These are phyloP conservation scores for Globisporangium yorkense DNA, from an alignment of 352 stramenopile genomes.

Conservation along the genomic window DNA sequence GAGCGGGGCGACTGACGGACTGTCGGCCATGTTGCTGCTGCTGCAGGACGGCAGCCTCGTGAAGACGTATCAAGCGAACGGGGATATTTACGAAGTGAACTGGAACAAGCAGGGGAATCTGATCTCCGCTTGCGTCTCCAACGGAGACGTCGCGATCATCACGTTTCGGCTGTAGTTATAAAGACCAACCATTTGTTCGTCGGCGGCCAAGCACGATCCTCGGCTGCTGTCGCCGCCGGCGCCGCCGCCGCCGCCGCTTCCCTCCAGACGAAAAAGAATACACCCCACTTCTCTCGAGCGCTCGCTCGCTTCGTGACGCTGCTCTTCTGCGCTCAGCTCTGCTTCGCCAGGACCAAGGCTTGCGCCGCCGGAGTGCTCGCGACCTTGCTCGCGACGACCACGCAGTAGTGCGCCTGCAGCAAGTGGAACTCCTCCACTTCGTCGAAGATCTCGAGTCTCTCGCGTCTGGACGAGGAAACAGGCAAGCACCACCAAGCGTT, in stretches of 20 bases:
- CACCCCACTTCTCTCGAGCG: neutral
- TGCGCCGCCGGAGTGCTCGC: conserved; percentile 20
- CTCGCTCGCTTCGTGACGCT: neutral
- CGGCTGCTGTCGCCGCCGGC: neutral
- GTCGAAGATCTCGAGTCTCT: conserved; percentile 90
- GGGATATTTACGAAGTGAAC: conserved; percentile 99
- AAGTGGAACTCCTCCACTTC: conserved; percentile 91
- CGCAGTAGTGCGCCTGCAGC: conserved; percentile 88
- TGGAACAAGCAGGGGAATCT: conserved; percentile 92
- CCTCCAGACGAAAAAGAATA: conserved; percentile 2
- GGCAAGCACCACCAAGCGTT: neutral
- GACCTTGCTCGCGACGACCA: conserved; percentile 73
- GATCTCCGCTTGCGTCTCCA: conserved; percentile 84
- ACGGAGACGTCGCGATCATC: conserved; percentile 84
- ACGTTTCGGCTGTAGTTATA: conserved; percentile 88
- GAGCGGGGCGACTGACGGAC: neutral
- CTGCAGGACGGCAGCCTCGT: conserved; percentile 64
- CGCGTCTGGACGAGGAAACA: conserved; percentile 30
- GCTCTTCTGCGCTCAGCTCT: neutral
- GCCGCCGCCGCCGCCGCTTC: neutral
- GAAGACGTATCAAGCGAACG: conserved; percentile 87
- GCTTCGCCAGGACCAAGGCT: conserved; percentile 22
- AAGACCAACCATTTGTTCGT: conserved; percentile 39
- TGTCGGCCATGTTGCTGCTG: neutral
- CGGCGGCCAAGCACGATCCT: neutral